Evolutionary conservation across 768 basidiomycete genomes (phyloP).

Genomic region (Pleurotus ostreatus): DNA sequence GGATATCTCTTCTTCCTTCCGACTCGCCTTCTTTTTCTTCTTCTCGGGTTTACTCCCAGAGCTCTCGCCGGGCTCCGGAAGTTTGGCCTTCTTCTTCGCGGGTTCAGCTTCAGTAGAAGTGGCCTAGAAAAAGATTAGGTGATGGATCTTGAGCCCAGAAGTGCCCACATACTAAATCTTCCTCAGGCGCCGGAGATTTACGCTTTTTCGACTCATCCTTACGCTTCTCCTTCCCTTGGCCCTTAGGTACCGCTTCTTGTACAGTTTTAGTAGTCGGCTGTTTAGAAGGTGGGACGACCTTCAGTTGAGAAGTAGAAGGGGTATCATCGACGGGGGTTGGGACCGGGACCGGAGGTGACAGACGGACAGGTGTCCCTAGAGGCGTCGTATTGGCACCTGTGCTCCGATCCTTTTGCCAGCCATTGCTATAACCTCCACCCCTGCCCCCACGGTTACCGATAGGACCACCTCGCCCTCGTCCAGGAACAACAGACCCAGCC

Average conservation of each 20-base stretch:
- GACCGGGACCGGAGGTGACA: constrained; percentile 25
- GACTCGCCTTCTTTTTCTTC: constrained; percentile 6
- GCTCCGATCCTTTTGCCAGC: constrained; percentile 22
- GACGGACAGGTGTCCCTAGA: constrained; percentile 54
- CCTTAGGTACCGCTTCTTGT: background rate
- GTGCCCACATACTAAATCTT: constrained; percentile 17
- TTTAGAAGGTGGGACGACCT: constrained; percentile 7
- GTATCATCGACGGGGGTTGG: constrained; percentile 3
- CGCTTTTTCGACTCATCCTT: constrained; percentile 34
- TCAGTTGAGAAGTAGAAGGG: constrained; percentile 9
- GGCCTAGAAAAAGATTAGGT: background rate
- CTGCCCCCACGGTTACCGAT: constrained; percentile 28
- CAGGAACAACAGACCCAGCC: constrained; percentile 8
- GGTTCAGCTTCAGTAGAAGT: constrained; percentile 6
- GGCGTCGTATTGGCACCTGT: constrained; percentile 75
- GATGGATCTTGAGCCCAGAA: background rate
- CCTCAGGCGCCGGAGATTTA: constrained; percentile 24
- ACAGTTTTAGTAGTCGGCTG: constrained; percentile 9
- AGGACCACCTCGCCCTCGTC: constrained; percentile 15
- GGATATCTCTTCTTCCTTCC: constrained; percentile 25
- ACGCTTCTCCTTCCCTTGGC: constrained; percentile 19
- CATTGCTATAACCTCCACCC: constrained; percentile 22
- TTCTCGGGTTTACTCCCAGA: background rate
- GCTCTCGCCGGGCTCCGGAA: constrained; percentile 12
- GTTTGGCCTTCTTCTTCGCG: constrained; percentile 27